Evolutionary conservation across 768 basidiomycete species (phyloP).

Genomic region (Albatrellus ellisii): DNA sequence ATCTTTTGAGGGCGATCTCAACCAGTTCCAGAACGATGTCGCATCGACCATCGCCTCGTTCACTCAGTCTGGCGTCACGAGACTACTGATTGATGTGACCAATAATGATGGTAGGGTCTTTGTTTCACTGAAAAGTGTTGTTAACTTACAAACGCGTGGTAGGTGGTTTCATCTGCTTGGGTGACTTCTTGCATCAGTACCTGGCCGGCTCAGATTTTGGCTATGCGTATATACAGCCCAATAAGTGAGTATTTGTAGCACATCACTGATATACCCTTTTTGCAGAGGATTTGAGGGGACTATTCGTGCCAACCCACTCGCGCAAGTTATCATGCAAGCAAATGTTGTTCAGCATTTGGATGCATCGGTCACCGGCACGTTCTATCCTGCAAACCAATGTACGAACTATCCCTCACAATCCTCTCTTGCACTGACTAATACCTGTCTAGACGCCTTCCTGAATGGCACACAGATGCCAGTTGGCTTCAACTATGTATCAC

Average conservation of each 20-base stretch:
- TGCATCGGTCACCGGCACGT: conserved; percentile 20
- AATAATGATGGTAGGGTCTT: conserved; percentile 45
- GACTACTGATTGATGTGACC: conserved; percentile 42
- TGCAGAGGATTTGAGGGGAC: conserved; percentile 44
- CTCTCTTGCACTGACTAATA: background rate
- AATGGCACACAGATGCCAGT: conserved; percentile 18
- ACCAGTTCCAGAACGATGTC: conserved; percentile 38
- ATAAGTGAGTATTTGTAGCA: background rate
- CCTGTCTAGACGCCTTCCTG: conserved; percentile 17
- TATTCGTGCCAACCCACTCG: conserved; percentile 39
- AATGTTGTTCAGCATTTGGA: conserved; percentile 34
- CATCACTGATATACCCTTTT: background rate
- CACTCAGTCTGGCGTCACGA: conserved; percentile 33
- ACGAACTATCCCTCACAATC: conserved; percentile 10
- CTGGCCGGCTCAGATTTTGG: conserved; percentile 37
- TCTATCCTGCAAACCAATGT: conserved; percentile 45
- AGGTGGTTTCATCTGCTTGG: conserved; percentile 51
- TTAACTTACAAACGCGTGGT: background rate
- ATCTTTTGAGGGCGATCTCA: conserved; percentile 38
- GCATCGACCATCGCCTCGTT: conserved; percentile 32
- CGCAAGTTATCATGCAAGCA: conserved; percentile 42
- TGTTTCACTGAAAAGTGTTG: background rate
- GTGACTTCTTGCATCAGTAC: conserved; percentile 44
- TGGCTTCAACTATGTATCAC: conserved; percentile 20
- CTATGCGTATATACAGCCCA: conserved; percentile 29